Evolutionary conservation across 2,329 filamentous ascomycete genomes (phyloP).

Genomic region (Cladophialophora psammophila): DNA sequence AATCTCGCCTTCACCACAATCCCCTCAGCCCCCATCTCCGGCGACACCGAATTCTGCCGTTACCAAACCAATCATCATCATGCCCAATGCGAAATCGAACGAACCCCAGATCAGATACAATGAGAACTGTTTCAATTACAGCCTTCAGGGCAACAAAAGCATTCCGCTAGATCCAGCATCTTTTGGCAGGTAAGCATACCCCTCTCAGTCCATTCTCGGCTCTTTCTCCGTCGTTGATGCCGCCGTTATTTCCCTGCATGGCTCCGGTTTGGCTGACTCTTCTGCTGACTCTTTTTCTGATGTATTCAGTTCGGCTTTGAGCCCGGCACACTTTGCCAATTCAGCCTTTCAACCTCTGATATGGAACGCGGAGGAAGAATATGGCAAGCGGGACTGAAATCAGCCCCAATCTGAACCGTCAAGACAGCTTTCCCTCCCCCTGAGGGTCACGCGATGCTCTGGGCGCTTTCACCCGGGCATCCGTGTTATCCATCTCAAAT

Average conservation of each 20-base stretch:
- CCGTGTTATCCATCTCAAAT: not conserved
- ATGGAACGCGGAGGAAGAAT: conserved; percentile 51
- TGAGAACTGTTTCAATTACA: conserved; percentile 27
- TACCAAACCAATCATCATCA: not conserved
- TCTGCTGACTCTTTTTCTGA: not conserved
- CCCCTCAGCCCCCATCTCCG: conserved; percentile 26
- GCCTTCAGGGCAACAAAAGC: conserved; percentile 27
- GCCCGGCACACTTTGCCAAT: conserved; percentile 56
- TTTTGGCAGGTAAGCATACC: conserved; percentile 31
- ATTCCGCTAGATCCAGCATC: conserved; percentile 30
- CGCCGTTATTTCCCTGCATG: not conserved
- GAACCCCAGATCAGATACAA: conserved; percentile 34
- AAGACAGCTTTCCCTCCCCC: not conserved
- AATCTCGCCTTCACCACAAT: conserved; percentile 25
- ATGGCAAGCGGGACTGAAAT: conserved; percentile 31
- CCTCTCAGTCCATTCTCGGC: not conserved
- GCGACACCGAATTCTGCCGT: conserved; percentile 18
- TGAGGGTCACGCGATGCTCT: not conserved
- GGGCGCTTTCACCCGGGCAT: not conserved
- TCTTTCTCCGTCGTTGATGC: not conserved
- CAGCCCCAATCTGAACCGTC: not conserved
- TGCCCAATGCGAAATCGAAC: conserved; percentile 8
- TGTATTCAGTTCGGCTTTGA: conserved; percentile 50
- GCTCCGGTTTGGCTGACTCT: not conserved
- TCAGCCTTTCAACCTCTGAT: conserved; percentile 55